Evolutionary conservation across 2,329 filamentous ascomycete genomes (phyloP).

Genomic region (Colletotrichum spaethianum): DNA sequence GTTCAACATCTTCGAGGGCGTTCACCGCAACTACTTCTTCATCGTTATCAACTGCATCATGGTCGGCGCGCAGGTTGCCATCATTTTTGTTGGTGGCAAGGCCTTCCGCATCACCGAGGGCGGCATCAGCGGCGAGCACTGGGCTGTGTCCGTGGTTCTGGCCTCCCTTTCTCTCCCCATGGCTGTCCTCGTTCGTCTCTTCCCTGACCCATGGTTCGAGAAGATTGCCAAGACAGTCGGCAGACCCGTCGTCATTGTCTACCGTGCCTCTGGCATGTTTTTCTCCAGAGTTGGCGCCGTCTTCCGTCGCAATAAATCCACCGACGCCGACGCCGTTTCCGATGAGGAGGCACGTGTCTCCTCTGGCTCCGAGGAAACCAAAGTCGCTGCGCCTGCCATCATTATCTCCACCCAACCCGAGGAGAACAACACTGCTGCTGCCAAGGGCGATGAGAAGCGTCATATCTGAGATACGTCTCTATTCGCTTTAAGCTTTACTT

Average conservation of each 20-base stretch:
- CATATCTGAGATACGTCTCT: neutral
- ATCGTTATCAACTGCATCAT: constrained; percentile 70
- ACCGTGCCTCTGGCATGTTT: constrained; percentile 47
- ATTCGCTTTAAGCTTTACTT: neutral
- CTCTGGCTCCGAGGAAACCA: constrained; percentile 16
- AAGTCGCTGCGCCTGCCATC: constrained; percentile 24
- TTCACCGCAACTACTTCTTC: constrained; percentile 71
- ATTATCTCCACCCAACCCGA: constrained; percentile 34
- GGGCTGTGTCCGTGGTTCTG: constrained; percentile 67
- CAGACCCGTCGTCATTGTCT: constrained; percentile 97
- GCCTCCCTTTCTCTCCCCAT: constrained; percentile 65
- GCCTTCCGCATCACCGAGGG: constrained; percentile 62
- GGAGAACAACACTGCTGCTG: neutral
- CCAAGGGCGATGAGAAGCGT: constrained; percentile 32
- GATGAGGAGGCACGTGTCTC: constrained; percentile 14
- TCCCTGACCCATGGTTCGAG: constrained; percentile 72
- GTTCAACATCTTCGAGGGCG: constrained; percentile 73
- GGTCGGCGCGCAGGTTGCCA: constrained; percentile 69
- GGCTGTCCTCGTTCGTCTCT: constrained; percentile 63
- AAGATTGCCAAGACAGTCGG: constrained; percentile 99
- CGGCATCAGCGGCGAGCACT: constrained; percentile 64
- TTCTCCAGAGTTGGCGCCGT: constrained; percentile 41
- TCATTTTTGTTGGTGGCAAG: constrained; percentile 69
- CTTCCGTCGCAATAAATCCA: constrained; percentile 32
- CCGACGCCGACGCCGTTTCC: constrained; percentile 8